These are phyloP conservation scores for Tetrapyrgos nigripes DNA, from an alignment of 1,284 basidiomycete genomes.

Conservation along the genomic window DNA sequence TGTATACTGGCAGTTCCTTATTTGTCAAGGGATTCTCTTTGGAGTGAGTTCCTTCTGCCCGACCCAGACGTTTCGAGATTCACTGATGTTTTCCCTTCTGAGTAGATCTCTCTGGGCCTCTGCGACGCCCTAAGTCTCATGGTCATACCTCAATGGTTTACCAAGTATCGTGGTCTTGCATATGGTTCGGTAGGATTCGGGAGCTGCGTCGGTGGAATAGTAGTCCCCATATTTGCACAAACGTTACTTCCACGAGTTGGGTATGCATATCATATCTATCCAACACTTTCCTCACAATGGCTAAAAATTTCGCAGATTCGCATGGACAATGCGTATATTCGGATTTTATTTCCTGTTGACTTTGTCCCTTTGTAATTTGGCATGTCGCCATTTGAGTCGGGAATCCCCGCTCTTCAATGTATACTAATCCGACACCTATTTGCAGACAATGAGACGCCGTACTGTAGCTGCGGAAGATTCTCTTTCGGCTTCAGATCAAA, in stretches of 20 bases:
- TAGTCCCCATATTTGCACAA: not conserved
- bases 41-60: conserved; percentile 42
- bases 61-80: too few relatives aligned
- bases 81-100: too few relatives aligned
- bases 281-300: not conserved
- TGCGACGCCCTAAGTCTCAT: too few relatives aligned
- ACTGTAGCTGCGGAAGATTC: too few relatives aligned
- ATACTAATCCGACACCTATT: too few relatives aligned
- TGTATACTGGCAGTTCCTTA: conserved; percentile 64
- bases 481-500: not conserved
- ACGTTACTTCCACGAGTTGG: not conserved
- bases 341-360: not conserved
- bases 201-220: not conserved
- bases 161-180: not conserved
- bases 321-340: not conserved
- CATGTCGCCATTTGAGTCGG: not conserved
- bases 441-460: too few relatives aligned
- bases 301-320: not conserved
- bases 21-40: conserved; percentile 59
- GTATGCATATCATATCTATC: not conserved
- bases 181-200: not conserved
- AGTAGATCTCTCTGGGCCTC: too few relatives aligned
- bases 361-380: not conserved
- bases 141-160: too few relatives aligned
- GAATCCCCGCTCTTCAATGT: too few relatives aligned